These are phyloP conservation scores for Mrakia hoshinonis DNA, from an alignment of 768 basidiomycete species.

Conservation along the genomic window DNA sequence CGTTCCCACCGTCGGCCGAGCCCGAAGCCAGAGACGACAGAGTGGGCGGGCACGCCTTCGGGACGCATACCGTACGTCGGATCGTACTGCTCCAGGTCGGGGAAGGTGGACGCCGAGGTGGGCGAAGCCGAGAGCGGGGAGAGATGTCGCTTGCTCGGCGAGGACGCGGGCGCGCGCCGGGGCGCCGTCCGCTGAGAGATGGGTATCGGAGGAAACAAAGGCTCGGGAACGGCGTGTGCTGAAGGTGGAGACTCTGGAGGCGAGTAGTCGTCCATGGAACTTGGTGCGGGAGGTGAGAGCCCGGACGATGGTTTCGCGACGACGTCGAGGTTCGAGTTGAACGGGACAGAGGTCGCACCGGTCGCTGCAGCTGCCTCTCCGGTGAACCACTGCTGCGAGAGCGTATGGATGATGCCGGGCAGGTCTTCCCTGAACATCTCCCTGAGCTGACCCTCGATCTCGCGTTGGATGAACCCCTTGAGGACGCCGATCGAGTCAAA, in stretches of 20 bases:
- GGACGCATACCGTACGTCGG: slow-evolving; percentile 93
- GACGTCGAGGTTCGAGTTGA: slow-evolving; percentile 26
- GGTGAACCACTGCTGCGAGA: slow-evolving; percentile 86
- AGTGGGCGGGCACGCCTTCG: slow-evolving; percentile 78
- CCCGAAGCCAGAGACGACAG: slow-evolving; percentile 47
- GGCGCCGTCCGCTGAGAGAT: slow-evolving; percentile 26
- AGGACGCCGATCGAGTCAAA: slow-evolving; percentile 98
- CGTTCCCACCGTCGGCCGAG: slow-evolving; percentile 60
- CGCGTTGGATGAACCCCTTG: slow-evolving; percentile 91
- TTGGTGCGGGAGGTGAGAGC: background rate
- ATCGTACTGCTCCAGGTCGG: slow-evolving; percentile 78
- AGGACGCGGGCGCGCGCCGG: slow-evolving; percentile 1
- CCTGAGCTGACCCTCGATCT: slow-evolving; percentile 91
- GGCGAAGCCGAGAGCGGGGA: slow-evolving; percentile 37
- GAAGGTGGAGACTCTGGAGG: slow-evolving; percentile 19
- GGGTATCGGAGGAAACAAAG: slow-evolving; percentile 18
- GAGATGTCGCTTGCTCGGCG: slow-evolving; percentile 31
- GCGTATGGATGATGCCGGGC: slow-evolving; percentile 88
- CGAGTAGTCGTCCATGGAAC: slow-evolving; percentile 30
- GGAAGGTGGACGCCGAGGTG: slow-evolving; percentile 43
- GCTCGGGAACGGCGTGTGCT: slow-evolving; percentile 6
- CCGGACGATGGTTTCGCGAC: slow-evolving; percentile 27
- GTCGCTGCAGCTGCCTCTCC: slow-evolving; percentile 31
- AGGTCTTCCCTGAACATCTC: slow-evolving; percentile 98
- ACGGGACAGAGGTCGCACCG: background rate